Percentiles rank a stretch among this genome's conserved stretches.
Evolutionary conservation across 2,329 filamentous ascomycete species (phyloP).

Genomic region (Aspergillus clavatus): DNA sequence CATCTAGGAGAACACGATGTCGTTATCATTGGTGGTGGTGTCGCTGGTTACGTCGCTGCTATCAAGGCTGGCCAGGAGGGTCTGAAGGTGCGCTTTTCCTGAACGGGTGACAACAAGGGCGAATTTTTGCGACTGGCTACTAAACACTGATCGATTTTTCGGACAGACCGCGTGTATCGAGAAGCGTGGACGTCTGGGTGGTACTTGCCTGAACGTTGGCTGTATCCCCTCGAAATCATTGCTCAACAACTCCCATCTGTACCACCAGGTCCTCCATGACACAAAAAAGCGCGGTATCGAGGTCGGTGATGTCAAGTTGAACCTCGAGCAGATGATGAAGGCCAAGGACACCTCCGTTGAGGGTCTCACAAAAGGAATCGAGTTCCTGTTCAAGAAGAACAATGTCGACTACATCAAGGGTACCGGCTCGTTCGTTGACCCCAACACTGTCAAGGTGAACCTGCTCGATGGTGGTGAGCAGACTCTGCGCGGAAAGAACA

Average conservation of each 20-base stretch:
- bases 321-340: conserved; percentile 95
- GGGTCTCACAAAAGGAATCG: conserved; percentile 91
- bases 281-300: conserved; percentile 96
- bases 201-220: conserved; percentile 97
- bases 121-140: conserved; percentile 3
- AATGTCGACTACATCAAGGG: conserved; percentile 97
- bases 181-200: conserved; percentile 90
- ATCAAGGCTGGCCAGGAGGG: conserved; percentile 99
- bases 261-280: conserved; percentile 96
- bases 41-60: conserved; percentile 96
- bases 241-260: conserved; percentile 98
- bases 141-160: conserved; percentile 10
- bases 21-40: conserved; percentile 95
- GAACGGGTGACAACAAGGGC: conserved; percentile 1
- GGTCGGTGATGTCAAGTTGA: conserved; percentile 93
- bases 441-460: conserved; percentile 87
- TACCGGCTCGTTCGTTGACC: conserved; percentile 76
- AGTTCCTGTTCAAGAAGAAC: conserved; percentile 99
- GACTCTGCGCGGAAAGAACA: conserved; percentile 86
- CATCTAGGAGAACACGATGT: conserved; percentile 83
- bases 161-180: conserved; percentile 89
- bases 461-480: conserved; percentile 89
- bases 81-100: conserved; percentile 65
- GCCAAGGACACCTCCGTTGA: conserved; percentile 90
- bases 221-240: conserved; percentile 99